These are phyloP conservation scores for Prunus fruticosa DNA, from an alignment of 306 rosid species.

Conservation along the genomic window DNA sequence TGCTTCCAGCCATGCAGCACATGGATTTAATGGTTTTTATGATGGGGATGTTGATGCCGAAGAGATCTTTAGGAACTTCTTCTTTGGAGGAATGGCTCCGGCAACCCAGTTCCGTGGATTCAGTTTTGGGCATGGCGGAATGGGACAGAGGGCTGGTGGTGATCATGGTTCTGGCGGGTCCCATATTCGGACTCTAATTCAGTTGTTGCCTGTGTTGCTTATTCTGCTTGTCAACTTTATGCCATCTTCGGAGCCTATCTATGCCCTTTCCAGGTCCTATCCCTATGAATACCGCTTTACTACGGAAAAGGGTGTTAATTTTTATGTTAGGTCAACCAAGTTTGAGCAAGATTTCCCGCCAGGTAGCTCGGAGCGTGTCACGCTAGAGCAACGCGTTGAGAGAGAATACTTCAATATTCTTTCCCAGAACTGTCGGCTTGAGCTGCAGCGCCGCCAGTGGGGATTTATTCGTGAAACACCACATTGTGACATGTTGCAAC, in stretches of 20 bases:
- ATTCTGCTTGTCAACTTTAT: conserved; percentile 65
- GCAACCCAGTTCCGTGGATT: conserved; percentile 70
- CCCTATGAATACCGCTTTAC: conserved; percentile 64
- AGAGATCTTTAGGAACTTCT: conserved; percentile 86
- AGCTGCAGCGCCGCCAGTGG: conserved; percentile 90
- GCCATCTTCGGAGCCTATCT: conserved; percentile 81
- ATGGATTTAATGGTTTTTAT: conserved; percentile 65
- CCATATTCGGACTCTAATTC: conserved; percentile 55
- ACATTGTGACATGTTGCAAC: conserved; percentile 74
- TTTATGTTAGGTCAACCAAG: conserved; percentile 67
- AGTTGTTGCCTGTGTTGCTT: conserved; percentile 68
- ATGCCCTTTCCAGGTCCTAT: conserved; percentile 50
- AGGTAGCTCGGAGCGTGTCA: conserved; percentile 37
- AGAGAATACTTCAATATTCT: conserved; percentile 71
- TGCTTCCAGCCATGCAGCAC: conserved; percentile 31
- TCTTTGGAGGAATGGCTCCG: conserved; percentile 89
- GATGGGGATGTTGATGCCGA: conserved; percentile 85
- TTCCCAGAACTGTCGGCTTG: conserved; percentile 71
- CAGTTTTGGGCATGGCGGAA: conserved; percentile 62
- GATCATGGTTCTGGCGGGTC: conserved; percentile 69
- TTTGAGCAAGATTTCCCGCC: conserved; percentile 67
- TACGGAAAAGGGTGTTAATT: conserved; percentile 72
- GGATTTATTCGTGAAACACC: conserved; percentile 88
- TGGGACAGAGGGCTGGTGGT: conserved; percentile 53
- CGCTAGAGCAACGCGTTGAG: conserved; percentile 59